These are phyloP conservation scores for Echium plantagineum DNA, from an alignment of 257 asterid genomes.

Conservation along the genomic window DNA sequence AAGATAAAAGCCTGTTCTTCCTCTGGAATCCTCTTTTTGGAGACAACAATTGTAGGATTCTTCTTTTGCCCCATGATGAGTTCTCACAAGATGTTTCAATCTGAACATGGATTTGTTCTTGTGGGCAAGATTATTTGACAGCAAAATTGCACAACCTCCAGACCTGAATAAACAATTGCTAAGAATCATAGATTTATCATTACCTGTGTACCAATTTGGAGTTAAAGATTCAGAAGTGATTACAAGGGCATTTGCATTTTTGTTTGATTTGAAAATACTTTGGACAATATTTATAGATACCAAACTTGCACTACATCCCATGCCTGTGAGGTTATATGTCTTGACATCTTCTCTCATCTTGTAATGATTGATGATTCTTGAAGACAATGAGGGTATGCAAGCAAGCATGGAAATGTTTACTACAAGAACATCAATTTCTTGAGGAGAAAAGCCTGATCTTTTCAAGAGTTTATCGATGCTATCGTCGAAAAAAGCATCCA, in stretches of 20 bases:
- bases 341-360: constrained; percentile 56
- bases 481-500: constrained; percentile 63
- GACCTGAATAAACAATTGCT: constrained; percentile 69
- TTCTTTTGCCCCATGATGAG: constrained; percentile 63
- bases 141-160: constrained; percentile 64
- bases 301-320: constrained; percentile 93
- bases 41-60: constrained; percentile 62
- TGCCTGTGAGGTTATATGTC: constrained; percentile 66
- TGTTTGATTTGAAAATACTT: constrained; percentile 29
- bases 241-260: constrained; percentile 38
- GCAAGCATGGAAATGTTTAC: constrained; percentile 75
- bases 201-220: constrained; percentile 71
- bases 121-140: constrained; percentile 39
- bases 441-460: constrained; percentile 31
- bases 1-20: constrained; percentile 53
- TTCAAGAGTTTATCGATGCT: constrained; percentile 34
- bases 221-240: constrained; percentile 71
- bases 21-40: constrained; percentile 58
- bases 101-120: constrained; percentile 41
- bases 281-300: constrained; percentile 46
- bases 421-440: constrained; percentile 64
- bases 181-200: constrained; percentile 74
- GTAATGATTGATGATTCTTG: constrained; percentile 47
- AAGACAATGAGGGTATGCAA: constrained; percentile 40
- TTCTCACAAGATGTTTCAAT: constrained; percentile 49